A percentile compares a stretch with the other conserved stretches of the same genome.
phyloP scores from a whole-genome alignment of 108 stramenopile species.

The Chaetoceros muelleri region DNA sequence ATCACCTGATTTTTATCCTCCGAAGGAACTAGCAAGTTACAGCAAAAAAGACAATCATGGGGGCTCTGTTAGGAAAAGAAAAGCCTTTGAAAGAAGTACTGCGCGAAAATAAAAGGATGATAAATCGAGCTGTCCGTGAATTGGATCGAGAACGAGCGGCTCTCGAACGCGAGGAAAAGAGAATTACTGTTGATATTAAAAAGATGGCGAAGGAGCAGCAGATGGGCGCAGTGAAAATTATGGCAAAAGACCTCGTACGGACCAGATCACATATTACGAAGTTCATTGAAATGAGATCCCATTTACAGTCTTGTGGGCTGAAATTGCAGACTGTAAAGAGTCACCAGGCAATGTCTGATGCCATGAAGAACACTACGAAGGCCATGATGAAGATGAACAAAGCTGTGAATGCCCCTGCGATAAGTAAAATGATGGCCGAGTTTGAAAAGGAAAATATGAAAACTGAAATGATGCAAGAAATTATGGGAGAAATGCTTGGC shows the following conservation, averaged over 20 bases:
- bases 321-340: constrained; percentile 93
- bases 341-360: constrained; percentile 92
- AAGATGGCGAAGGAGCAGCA: constrained; percentile 89
- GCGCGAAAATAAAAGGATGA: constrained; percentile 95
- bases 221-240: constrained; percentile 89
- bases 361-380: constrained; percentile 82
- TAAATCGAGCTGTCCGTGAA: constrained; percentile 89
- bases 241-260: constrained; percentile 94
- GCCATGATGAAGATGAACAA: constrained; percentile 94
- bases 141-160: constrained; percentile 85
- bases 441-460: constrained; percentile 93
- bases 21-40: no score
- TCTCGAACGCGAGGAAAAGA: constrained; percentile 87
- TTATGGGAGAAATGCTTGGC: constrained; percentile 92
- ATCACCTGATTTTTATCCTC: no score
- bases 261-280: constrained; percentile 88
- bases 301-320: constrained; percentile 86
- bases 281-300: constrained; percentile 95
- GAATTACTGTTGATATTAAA: constrained; percentile 91
- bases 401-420: constrained; percentile 83
- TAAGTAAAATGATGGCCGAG: constrained; percentile 96
- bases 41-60: constrained; percentile 45
- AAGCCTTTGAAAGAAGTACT: constrained; percentile 96
- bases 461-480: constrained; percentile 93
- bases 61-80: constrained; percentile 80